A percentile compares a stretch with the other conserved stretches of the same genome.
Evolutionary conservation across 2,329 filamentous ascomycete species (phyloP).

Genomic region (Penicillium sp.): DNA sequence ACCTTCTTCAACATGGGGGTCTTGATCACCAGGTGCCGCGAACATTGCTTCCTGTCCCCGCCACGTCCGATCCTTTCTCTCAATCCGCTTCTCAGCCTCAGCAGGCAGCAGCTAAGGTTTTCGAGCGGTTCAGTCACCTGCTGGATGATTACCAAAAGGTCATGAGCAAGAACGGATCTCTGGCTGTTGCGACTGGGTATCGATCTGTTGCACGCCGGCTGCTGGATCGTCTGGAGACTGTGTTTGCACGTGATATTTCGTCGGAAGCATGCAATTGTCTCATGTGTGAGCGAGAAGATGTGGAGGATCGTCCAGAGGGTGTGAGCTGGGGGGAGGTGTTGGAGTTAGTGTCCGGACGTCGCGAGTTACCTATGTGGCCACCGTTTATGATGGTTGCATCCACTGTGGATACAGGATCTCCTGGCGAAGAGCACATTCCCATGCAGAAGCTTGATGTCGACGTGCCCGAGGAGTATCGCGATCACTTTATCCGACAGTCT

Average conservation of each 20-base stretch:
- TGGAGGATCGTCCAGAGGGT: slow-evolving; percentile 61
- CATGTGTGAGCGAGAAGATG: slow-evolving; percentile 73
- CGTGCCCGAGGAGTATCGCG: slow-evolving; percentile 88
- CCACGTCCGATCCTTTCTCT: slow-evolving; percentile 60
- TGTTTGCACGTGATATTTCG: slow-evolving; percentile 91
- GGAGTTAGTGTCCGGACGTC: slow-evolving; percentile 85
- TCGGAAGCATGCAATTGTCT: slow-evolving; percentile 82
- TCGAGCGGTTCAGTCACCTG: slow-evolving; percentile 78
- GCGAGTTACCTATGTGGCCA: slow-evolving; percentile 85
- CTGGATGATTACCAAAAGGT: slow-evolving; percentile 86
- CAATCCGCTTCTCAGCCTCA: slow-evolving; percentile 65
- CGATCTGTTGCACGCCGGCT: slow-evolving; percentile 88
- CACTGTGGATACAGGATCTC: slow-evolving; percentile 58
- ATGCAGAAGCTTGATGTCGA: slow-evolving; percentile 88
- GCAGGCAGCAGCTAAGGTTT: slow-evolving; percentile 71
- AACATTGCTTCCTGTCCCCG: slow-evolving; percentile 62
- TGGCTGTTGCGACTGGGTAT: slow-evolving; percentile 94
- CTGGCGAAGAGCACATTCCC: slow-evolving; percentile 57
- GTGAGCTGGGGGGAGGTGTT: slow-evolving; percentile 95
- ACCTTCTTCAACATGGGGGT: slow-evolving; percentile 86
- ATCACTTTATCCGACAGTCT: slow-evolving; percentile 88
- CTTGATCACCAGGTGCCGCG: slow-evolving; percentile 72
- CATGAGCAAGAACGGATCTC: slow-evolving; percentile 78
- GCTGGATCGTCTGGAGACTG: slow-evolving; percentile 86
- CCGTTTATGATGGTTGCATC: slow-evolving; percentile 75